phyloP scores from a whole-genome alignment of 2,329 filamentous ascomycete genomes.

The Nemania sp. region DNA sequence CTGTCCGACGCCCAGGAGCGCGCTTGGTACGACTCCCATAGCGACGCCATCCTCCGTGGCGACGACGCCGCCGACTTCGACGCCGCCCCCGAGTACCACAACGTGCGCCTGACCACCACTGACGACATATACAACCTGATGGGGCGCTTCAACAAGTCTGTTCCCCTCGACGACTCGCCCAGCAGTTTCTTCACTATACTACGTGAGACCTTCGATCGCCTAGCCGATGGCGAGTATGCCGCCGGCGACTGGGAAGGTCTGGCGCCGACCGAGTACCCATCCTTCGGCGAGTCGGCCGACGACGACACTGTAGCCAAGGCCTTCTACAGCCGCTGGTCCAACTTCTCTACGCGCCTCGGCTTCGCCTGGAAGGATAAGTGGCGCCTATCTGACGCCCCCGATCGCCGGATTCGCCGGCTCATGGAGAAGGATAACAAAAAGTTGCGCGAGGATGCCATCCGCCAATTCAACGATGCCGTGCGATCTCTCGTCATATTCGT shows the following conservation, averaged over 20 bases:
- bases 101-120: slow-evolving; percentile 76
- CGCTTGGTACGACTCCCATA: slow-evolving; percentile 96
- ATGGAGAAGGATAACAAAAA: slow-evolving; percentile 97
- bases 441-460: slow-evolving; percentile 76
- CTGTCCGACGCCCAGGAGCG: slow-evolving; percentile 94
- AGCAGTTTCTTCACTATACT: slow-evolving; percentile 85
- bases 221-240: slow-evolving; percentile 78
- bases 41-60: slow-evolving; percentile 78
- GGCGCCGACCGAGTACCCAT: slow-evolving; percentile 70
- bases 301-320: slow-evolving; percentile 72
- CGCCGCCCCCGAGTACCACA: slow-evolving; percentile 64
- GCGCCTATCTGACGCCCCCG: slow-evolving; percentile 81
- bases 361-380: slow-evolving; percentile 92
- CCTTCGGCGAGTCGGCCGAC: slow-evolving; percentile 79
- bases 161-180: slow-evolving; percentile 80
- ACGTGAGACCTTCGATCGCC: slow-evolving; percentile 74
- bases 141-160: slow-evolving; percentile 75
- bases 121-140: slow-evolving; percentile 80
- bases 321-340: slow-evolving; percentile 82
- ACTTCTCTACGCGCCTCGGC: slow-evolving; percentile 81
- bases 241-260: slow-evolving; percentile 71
- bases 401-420: slow-evolving; percentile 76
- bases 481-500: slow-evolving; percentile 85
- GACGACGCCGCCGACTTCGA: slow-evolving; percentile 55
- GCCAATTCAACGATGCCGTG: slow-evolving; percentile 92